Base-by-base conservation (phyloP, 73 alveolate species). In the Paramecium bursaria region DNA sequence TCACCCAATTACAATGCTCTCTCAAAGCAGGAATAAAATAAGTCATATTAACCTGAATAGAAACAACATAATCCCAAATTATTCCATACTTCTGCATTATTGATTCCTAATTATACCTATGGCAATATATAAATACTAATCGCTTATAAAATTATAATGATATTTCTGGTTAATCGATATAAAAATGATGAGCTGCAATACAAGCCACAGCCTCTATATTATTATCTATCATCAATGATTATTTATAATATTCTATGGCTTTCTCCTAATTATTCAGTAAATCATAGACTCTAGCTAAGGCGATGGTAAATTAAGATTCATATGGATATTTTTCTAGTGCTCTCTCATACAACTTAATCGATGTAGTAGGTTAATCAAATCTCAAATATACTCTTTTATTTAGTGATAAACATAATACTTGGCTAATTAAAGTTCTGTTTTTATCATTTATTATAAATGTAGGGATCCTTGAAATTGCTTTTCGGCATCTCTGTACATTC, bases 131-230 rank as follows among this genome's bases (percentile, higher is more conserved):
- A 2, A 11, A 1, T 29, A 75, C 48, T 21, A 98, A 86, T 53
- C 99, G 90, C 46, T 98, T 86, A 85, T 96, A 98, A 92, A 98
- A 98, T 46, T 96, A 52, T 74, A 97, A 88, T 0, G 99, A 98
- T 33, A 93, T 91, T 92, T 98, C 99, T 6, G 99, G 99, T 86
- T 95, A 94, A 90, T 98, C 99, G n/a, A 96, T 90, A 79, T 97
- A 98, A 87, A 98, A 98, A 74, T 98, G 97, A 74, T 96, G 95
- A 29, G 99, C 94, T 3, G 99, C 99, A 50, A 98, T 67, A 51
- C 97, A 95, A 14, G 99, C 99, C 7, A 98, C 97, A 15, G 99
- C 98, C 87, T 98, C 99, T 22, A 97, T 88, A 88, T 92, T 97
- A 73, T 94, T 95, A 80, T 97, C 98, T 48, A 90, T 88, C 47